Conservation (phyloP, 345 rosid genomes). For the Balakata baccata region DNA sequence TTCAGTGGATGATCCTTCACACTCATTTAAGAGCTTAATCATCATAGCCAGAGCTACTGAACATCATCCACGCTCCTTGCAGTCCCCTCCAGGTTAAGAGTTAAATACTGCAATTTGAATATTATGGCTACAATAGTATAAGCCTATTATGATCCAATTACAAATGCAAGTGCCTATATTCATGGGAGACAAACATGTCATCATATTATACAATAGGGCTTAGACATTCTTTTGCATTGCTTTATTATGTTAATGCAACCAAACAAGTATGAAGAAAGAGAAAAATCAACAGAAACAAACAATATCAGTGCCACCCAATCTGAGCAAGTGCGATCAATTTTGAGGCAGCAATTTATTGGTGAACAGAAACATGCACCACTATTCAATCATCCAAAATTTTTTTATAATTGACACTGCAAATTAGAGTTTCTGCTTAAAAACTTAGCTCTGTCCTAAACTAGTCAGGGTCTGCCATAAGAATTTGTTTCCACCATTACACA, state of each 20-base stretch:
- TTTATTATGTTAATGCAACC: neutral
- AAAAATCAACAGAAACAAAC: neutral
- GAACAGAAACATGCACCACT: conserved; percentile 1
- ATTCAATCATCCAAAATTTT: neutral
- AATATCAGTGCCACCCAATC: too few species aligned
- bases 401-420: neutral
- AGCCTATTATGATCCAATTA: neutral
- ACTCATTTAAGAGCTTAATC: neutral
- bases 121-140: neutral
- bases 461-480: too few species aligned
- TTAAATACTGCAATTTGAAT: neutral
- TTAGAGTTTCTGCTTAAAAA: neutral
- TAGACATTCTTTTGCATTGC: neutral
- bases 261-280: neutral
- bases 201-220: too few species aligned
- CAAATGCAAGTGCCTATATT: neutral
- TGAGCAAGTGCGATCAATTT: neutral
- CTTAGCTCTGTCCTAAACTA: neutral
- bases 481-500: neutral
- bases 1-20: neutral
- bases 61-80: neutral
- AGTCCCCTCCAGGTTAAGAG: neutral
- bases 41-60: neutral
- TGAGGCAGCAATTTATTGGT: neutral
- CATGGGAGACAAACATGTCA: too few species aligned